phyloP scores from a whole-genome alignment of 345 rosid genomes.

The Eucalyptus cladocalyx region DNA sequence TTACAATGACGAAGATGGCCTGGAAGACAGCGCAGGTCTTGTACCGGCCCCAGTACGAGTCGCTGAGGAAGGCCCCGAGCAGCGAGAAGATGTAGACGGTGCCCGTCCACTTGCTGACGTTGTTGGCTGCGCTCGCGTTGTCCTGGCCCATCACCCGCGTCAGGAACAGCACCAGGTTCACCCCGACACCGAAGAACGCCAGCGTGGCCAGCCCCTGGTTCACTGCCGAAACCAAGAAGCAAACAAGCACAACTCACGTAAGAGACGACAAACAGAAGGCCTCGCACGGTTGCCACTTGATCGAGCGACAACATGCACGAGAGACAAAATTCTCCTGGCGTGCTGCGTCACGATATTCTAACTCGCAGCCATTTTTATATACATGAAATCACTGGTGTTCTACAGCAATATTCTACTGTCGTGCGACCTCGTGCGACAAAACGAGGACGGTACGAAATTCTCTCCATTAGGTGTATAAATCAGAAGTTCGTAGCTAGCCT shows the following conservation, averaged over 20 bases:
- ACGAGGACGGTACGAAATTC: too few relatives aligned
- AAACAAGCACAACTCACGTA: background rate
- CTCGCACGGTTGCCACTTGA: background rate
- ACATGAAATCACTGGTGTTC: background rate
- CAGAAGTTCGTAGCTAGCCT: background rate
- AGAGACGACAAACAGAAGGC: background rate
- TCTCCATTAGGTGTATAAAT: background rate
- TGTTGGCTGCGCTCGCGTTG: slow-evolving; percentile 93
- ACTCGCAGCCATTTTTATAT: background rate
- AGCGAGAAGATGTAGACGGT: slow-evolving; percentile 93
- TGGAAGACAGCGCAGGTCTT: slow-evolving; percentile 91
- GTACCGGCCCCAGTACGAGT: slow-evolving; percentile 97
- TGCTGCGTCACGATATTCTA: background rate
- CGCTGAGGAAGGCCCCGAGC: slow-evolving; percentile 95
- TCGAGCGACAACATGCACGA: background rate
- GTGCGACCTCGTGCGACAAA: background rate
- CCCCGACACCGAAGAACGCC: slow-evolving; percentile 94
- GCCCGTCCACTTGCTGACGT: slow-evolving; percentile 98
- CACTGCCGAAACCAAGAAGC: slow-evolving; percentile 9
- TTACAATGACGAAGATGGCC: slow-evolving; percentile 75
- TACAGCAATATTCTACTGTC: background rate
- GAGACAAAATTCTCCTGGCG: background rate
- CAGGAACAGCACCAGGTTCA: slow-evolving; percentile 79
- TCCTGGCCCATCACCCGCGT: slow-evolving; percentile 81
- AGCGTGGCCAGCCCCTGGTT: slow-evolving; percentile 94